Base-by-base conservation (phyloP, 1,284 basidiomycete species). In the Ustilago crameri region DNA sequence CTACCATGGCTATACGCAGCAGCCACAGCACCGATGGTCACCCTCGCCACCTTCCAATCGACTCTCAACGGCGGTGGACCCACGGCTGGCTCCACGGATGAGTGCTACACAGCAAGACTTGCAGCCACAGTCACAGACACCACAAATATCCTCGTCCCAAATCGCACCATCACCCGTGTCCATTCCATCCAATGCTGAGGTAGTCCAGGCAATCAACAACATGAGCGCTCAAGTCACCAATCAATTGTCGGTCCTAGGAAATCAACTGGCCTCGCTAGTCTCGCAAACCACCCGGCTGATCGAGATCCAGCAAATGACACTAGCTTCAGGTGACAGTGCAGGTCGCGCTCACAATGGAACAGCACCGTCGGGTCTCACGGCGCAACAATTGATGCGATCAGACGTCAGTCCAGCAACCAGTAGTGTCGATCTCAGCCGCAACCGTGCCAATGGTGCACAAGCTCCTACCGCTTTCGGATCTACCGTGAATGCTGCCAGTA, bases 1-100 rank as follows among this genome's bases (percentile, higher is more conserved):
- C 50, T 67, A 72, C 26, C 63, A 72, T 48, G 47, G 48, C 55
- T 72, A 72, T 37, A 40, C 54, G 8, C 62, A 57, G 41, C 59
- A 51, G 49, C 48, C 59, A 14, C 60, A 71, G 41, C 52, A 57
- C 22, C 58, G 69, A 26, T 66, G 69, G 62, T 72, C 69, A 22
- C 69, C 69, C 8, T 72, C 69, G 15, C 69, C 69, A 7, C 69
- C 69, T 38, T 53, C 66, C 63, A 72, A 66, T 18, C 63, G 69
- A 22, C 58, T 66, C 20, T 66, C 63, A 1, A 47, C 55, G 14
- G 44, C 34, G 4, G 46, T 72, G 14, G 69, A 72, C 23, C 63
- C 59, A 15, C 59, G 69, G 12, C 20, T 72, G 9, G 63, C 69
- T 17, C 59, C 63, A 15, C 54, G 69, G 15, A 24, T 71, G 42